phyloP scores from a whole-genome alignment of 768 basidiomycete species.

The Grammothele lineata region DNA sequence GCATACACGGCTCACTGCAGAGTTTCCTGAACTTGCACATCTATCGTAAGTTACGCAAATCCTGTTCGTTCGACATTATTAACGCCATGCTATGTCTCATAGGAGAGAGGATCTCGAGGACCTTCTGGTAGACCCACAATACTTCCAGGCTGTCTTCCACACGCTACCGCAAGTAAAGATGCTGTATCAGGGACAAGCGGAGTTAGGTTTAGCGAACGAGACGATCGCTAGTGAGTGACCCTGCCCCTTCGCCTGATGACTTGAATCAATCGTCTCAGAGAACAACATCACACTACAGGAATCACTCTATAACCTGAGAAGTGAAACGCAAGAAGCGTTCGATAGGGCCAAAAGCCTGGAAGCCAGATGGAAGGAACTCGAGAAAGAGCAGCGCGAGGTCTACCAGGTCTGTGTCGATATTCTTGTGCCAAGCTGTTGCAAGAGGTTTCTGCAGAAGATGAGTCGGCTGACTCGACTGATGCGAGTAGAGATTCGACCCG shows the following conservation, averaged over 20 bases:
- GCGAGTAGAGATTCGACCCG: slow-evolving; percentile 78
- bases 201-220: slow-evolving; percentile 81
- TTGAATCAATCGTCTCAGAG: slow-evolving; percentile 37
- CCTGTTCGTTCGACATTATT: neutral
- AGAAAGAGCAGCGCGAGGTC: slow-evolving; percentile 82
- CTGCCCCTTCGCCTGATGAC: neutral
- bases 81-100: slow-evolving; percentile 3
- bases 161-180: slow-evolving; percentile 69
- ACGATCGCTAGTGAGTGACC: slow-evolving; percentile 70
- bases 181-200: slow-evolving; percentile 71
- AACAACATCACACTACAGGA: slow-evolving; percentile 77
- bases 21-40: slow-evolving; percentile 71
- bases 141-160: slow-evolving; percentile 88
- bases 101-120: slow-evolving; percentile 93
- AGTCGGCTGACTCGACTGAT: too few relatives aligned
- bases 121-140: slow-evolving; percentile 70
- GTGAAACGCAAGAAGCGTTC: slow-evolving; percentile 84
- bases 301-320: slow-evolving; percentile 65
- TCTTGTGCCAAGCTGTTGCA: neutral
- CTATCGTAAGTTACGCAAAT: slow-evolving; percentile 66
- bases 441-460: too few relatives aligned
- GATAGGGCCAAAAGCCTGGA: slow-evolving; percentile 83
- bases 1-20: slow-evolving; percentile 31
- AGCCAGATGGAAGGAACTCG: slow-evolving; percentile 78
- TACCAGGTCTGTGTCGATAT: slow-evolving; percentile 64